phyloP scores from a whole-genome alignment of 2,329 filamentous ascomycete species.

The Pseudomassariella vexata region DNA sequence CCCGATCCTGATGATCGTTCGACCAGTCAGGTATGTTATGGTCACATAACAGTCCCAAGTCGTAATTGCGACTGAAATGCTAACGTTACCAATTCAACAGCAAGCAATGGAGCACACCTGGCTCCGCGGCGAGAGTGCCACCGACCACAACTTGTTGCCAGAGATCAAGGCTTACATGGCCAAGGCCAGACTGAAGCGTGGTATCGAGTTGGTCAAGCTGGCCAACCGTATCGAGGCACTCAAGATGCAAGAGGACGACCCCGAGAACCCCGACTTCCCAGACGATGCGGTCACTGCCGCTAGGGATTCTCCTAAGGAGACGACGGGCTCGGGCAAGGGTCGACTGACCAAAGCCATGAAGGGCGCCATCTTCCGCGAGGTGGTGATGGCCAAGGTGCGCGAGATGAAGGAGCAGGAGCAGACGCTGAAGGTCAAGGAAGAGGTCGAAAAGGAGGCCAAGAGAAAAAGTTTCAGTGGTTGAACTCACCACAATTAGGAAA shows the following conservation, averaged over 20 bases:
- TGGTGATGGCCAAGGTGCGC: slow-evolving; percentile 87
- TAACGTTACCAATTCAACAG: no score
- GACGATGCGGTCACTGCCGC: slow-evolving; percentile 56
- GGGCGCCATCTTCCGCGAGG: slow-evolving; percentile 82
- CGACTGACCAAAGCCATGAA: slow-evolving; percentile 46
- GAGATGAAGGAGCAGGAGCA: slow-evolving; percentile 88
- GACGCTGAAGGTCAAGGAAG: slow-evolving; percentile 59
- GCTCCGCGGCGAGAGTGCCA: slow-evolving; percentile 87
- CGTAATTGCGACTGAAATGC: no score
- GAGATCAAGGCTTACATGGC: slow-evolving; percentile 94
- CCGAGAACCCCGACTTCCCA: slow-evolving; percentile 68
- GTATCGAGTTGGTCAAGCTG: slow-evolving; percentile 94
- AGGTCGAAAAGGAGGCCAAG: slow-evolving; percentile 44
- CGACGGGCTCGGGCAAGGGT: slow-evolving; percentile 33
- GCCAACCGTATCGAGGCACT: slow-evolving; percentile 92
- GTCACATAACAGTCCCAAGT: no score
- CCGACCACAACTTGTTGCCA: slow-evolving; percentile 93
- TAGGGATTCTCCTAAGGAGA: slow-evolving; percentile 43
- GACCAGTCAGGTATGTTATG: slow-evolving; percentile 61
- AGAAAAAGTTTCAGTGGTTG: slow-evolving; percentile 25
- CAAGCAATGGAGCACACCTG: slow-evolving; percentile 77
- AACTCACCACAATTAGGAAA: no score
- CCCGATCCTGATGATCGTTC: slow-evolving; percentile 71
- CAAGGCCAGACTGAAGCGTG: slow-evolving; percentile 82
- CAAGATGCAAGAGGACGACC: slow-evolving; percentile 85